Evolutionary conservation across 2,329 filamentous ascomycete species (phyloP).

Genomic region (Claviceps africana): DNA sequence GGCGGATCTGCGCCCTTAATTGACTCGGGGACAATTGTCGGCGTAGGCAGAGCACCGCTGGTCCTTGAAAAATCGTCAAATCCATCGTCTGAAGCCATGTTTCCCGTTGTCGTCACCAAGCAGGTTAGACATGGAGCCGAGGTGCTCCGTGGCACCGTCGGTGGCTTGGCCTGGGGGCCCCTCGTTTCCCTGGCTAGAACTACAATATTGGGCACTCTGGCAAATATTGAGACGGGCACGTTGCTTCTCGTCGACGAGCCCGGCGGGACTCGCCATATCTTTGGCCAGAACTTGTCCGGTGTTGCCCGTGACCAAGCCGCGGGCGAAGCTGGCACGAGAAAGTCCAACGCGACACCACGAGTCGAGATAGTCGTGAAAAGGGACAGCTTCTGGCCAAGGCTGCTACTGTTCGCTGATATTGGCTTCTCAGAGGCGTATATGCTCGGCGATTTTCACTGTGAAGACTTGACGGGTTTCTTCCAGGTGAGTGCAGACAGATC

Average conservation of each 20-base stretch:
- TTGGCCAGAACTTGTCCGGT: constrained; percentile 30
- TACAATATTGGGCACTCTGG: constrained; percentile 30
- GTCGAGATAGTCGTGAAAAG: constrained; percentile 47
- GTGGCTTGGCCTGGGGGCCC: constrained; percentile 33
- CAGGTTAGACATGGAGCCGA: constrained; percentile 14
- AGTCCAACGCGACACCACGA: constrained; percentile 21
- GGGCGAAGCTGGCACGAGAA: constrained; percentile 20
- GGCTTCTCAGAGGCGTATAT: constrained; percentile 63
- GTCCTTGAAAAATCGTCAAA: not conserved
- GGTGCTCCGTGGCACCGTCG: constrained; percentile 26
- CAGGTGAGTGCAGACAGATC: constrained; percentile 27
- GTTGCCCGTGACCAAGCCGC: constrained; percentile 23
- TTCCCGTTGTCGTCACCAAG: constrained; percentile 2
- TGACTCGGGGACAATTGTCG: not conserved
- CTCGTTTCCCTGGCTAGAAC: constrained; percentile 32
- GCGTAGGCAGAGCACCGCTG: not conserved
- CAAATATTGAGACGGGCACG: constrained; percentile 33
- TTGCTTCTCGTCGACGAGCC: constrained; percentile 34
- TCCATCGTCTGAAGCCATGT: not conserved
- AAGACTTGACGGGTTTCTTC: constrained; percentile 55
- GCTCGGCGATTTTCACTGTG: constrained; percentile 55
- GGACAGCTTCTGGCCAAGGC: constrained; percentile 56
- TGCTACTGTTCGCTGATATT: constrained; percentile 60
- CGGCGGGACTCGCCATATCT: constrained; percentile 25
- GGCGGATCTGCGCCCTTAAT: not conserved